Base-by-base conservation (phyloP, 2,329 filamentous ascomycete species). In the Colletotrichum sp. region DNA sequence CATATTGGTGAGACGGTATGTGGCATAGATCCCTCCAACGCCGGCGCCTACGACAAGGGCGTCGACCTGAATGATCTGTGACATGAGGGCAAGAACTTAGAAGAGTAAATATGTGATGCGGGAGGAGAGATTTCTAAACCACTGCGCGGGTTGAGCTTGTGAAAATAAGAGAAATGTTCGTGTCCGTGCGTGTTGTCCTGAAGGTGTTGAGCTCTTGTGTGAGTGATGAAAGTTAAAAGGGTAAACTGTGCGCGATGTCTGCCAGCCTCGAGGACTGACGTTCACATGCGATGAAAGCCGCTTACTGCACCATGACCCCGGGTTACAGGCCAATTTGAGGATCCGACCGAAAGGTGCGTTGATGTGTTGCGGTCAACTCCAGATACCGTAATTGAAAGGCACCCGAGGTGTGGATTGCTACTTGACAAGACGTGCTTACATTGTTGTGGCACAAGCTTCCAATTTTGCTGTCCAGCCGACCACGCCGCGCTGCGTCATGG, bases 281-380 rank as follows among this genome's bases (percentile, higher is more conserved):
- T 13, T 48, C 19, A 48, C n/a, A 48, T 48, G 44, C 11, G 44
- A 48, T 48, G 5, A 22, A 22, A 19, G 44, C 1, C 44, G 15
- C n/a, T 0, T 3, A 12, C 36, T 0, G 44, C 11, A 19, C 44
- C 44, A 22, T 48, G 19, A 48, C 6, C 44, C 39, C 39, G 0
- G 39, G 44, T 22, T 48, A 48, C n/a, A 48, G 2, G 0, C 44
- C 44, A 12, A 22, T 13, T 1, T 22, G 6, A n/a, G n/a, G 44
- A 48, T n/a, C 9, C 2, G 0, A 6, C n/a, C 0, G n/a, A 22
- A 48, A 0, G 3, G 11, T 12, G 44, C n/a, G 11, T 48, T 12
- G 1, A 48, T 13, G 11, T 13, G 44, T 48, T 48, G n/a, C 44
- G 8, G 3, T 22, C 0, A 22, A 22, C 3, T 5, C 44, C 9